phyloP scores from a whole-genome alignment of 768 basidiomycete species.

The Tubosaeta sp. region DNA sequence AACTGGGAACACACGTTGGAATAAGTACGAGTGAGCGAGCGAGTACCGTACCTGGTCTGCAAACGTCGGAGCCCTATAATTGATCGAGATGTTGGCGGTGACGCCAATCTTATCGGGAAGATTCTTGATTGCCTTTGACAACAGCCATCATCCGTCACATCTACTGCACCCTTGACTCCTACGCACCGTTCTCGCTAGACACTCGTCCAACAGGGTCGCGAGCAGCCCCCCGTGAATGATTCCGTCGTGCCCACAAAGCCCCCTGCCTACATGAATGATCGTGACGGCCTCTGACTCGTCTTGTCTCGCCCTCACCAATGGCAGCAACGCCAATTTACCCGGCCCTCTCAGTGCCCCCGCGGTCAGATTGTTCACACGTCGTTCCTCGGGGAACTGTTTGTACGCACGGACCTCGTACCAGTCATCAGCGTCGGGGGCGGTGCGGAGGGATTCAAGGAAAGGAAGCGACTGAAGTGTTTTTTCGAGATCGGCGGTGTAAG shows the following conservation, averaged over 20 bases:
- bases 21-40: not conserved
- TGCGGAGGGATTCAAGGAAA: conserved; percentile 49
- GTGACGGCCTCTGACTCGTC: conserved; percentile 74
- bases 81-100: conserved; percentile 78
- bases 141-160: not conserved
- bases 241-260: conserved; percentile 90
- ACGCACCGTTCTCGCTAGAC: conserved; percentile 71
- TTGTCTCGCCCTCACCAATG: conserved; percentile 65
- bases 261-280: conserved; percentile 79
- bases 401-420: conserved; percentile 85
- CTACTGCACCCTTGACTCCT: not conserved
- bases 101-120: conserved; percentile 89
- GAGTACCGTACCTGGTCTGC: conserved; percentile 67
- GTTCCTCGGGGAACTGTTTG: conserved; percentile 59
- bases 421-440: conserved; percentile 43
- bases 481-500: conserved; percentile 62
- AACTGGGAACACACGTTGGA: conserved; percentile 46
- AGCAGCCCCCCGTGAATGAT: conserved; percentile 92
- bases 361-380: conserved; percentile 78
- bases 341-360: conserved; percentile 85
- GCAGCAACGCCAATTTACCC: conserved; percentile 76
- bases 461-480: conserved; percentile 61
- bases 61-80: conserved; percentile 82
- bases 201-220: conserved; percentile 88
- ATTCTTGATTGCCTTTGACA: conserved; percentile 70